Percentiles rank a stretch among this genome's conserved stretches.
Conservation (phyloP, 1,284 basidiomycete genomes). For the Agaricales sp. region DNA sequence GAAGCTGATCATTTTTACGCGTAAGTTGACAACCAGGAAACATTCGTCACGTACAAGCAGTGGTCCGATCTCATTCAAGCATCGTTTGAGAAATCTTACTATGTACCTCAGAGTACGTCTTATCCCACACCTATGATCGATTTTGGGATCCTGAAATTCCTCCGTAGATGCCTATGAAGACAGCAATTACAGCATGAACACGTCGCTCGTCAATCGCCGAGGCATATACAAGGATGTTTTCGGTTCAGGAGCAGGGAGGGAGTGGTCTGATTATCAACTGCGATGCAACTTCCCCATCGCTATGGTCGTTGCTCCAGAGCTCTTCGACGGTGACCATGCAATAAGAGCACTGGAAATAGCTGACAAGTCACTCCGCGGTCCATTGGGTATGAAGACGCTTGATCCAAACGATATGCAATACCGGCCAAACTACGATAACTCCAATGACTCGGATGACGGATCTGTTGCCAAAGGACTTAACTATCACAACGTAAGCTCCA, state of each 20-base stretch:
- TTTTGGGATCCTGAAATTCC: conserved; percentile 3
- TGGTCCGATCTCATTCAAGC: conserved; percentile 82
- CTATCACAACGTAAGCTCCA: conserved; percentile 60
- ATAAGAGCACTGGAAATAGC: conserved; percentile 68
- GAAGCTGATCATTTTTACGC: conserved; percentile 4
- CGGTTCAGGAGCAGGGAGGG: conserved; percentile 76
- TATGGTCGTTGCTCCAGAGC: conserved; percentile 94
- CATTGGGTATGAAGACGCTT: conserved; percentile 91
- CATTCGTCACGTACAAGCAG: conserved; percentile 78
- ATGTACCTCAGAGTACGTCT: conserved; percentile 70
- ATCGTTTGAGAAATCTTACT: conserved; percentile 88
- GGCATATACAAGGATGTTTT: conserved; percentile 99
- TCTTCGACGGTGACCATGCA: conserved; percentile 80
- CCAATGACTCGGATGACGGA: conserved; percentile 78
- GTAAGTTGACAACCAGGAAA: conserved; percentile 69
- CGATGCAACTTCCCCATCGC: conserved; percentile 91
- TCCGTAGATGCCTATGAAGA: conserved; percentile 63
- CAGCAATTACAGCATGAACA: conserved; percentile 58
- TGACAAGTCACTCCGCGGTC: conserved; percentile 68
- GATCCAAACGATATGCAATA: conserved; percentile 83
- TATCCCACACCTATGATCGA: conserved; percentile 5
- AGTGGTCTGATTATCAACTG: conserved; percentile 96
- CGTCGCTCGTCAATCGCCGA: conserved; percentile 74
- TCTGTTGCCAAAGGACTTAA: conserved; percentile 86
- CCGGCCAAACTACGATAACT: conserved; percentile 84